phyloP scores from a whole-genome alignment of 768 basidiomycete species.

The Leccinum uliginosum region DNA sequence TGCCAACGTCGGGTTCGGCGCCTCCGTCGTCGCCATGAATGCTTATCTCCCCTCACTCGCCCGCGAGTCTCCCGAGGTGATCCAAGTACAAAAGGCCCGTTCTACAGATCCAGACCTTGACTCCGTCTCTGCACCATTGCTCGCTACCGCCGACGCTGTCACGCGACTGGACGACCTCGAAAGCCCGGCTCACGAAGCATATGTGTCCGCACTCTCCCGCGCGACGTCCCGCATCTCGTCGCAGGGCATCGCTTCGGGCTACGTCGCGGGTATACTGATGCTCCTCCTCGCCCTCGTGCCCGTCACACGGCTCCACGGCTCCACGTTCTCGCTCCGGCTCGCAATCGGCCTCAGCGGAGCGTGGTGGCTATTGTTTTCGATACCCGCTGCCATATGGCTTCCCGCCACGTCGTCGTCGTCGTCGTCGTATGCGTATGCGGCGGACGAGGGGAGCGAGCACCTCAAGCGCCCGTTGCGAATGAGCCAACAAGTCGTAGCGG shows the following conservation, averaged over 20 bases:
- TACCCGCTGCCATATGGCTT: slow-evolving; percentile 75
- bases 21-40: slow-evolving; percentile 85
- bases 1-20: slow-evolving; percentile 85
- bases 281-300: slow-evolving; percentile 76
- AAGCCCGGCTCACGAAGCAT: slow-evolving; percentile 32
- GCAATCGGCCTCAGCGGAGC: slow-evolving; percentile 81
- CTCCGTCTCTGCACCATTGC: slow-evolving; percentile 37
- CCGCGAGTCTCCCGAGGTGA: slow-evolving; percentile 57
- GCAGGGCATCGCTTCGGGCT: slow-evolving; percentile 81
- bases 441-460: slow-evolving; percentile 11
- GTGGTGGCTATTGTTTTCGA: slow-evolving; percentile 83
- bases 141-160: not conserved
- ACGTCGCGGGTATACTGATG: slow-evolving; percentile 74
- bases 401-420: slow-evolving; percentile 36
- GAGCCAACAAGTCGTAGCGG: slow-evolving; percentile 49
- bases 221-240: slow-evolving; percentile 82
- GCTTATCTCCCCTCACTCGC: slow-evolving; percentile 79
- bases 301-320: slow-evolving; percentile 66
- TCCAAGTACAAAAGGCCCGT: slow-evolving; percentile 30
- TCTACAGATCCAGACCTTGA: slow-evolving; percentile 14
- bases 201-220: slow-evolving; percentile 58
- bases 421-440: not conserved
- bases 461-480: slow-evolving; percentile 39
- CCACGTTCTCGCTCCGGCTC: slow-evolving; percentile 73
- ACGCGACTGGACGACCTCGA: slow-evolving; percentile 4